Evolutionary conservation across 768 basidiomycete species (phyloP).

Genomic region (Filobasidium wieringae): DNA sequence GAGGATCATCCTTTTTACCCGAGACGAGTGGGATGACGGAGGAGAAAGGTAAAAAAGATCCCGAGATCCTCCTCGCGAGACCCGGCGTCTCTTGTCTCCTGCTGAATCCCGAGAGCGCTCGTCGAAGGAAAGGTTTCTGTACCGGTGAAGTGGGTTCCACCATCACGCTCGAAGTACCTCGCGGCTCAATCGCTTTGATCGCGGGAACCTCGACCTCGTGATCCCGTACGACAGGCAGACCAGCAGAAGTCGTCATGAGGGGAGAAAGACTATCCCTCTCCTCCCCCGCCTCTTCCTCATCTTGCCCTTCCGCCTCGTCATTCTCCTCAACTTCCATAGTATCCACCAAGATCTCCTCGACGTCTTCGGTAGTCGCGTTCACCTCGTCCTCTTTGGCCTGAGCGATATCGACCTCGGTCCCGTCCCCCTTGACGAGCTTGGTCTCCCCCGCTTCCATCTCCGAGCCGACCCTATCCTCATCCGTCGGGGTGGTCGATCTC

Average conservation of each 20-base stretch:
- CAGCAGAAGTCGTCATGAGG: background rate
- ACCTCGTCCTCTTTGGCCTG: background rate
- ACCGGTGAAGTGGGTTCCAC: background rate
- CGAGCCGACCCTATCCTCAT: slow-evolving; percentile 6
- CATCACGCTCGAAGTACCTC: background rate
- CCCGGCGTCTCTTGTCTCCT: background rate
- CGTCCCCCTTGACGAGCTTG: slow-evolving; percentile 10
- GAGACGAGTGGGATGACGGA: background rate
- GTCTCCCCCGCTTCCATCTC: slow-evolving; percentile 10
- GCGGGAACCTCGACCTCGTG: background rate
- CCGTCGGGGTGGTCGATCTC: background rate
- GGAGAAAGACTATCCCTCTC: background rate
- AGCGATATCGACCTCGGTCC: slow-evolving; percentile 10
- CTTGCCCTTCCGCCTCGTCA: background rate
- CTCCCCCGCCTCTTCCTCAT: background rate
- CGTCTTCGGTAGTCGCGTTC: background rate
- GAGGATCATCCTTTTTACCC: background rate
- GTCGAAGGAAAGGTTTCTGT: background rate
- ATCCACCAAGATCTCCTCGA: background rate
- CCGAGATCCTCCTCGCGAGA: background rate
- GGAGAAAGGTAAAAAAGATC: background rate
- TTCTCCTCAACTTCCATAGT: background rate
- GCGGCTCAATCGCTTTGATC: background rate
- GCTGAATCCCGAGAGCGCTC: slow-evolving; percentile 2
- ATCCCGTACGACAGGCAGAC: background rate